Evolutionary conservation across 2,329 filamentous ascomycete genomes (phyloP).

Genomic region (Colletotrichum cereale): DNA sequence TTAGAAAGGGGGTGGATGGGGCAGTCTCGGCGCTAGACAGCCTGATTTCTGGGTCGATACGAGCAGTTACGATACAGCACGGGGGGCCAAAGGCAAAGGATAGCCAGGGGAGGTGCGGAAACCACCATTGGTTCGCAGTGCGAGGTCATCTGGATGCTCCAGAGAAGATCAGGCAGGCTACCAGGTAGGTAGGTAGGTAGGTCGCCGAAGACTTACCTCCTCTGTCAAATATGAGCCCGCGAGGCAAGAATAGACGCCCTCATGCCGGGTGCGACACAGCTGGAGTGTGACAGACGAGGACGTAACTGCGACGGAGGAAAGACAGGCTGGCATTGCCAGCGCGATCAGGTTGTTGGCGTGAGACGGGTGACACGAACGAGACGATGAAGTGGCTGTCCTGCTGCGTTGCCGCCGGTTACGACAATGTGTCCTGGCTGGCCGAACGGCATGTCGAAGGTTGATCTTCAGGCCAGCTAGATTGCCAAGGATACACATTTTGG

Average conservation of each 20-base stretch:
- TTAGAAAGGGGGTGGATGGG: conserved; percentile 13
- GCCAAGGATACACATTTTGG: conserved; percentile 15
- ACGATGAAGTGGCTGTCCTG: conserved; percentile 17
- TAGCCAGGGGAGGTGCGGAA: background rate
- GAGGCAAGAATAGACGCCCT: conserved; percentile 34
- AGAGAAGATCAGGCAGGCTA: conserved; percentile 14
- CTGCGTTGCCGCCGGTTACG: background rate
- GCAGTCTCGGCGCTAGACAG: conserved; percentile 2
- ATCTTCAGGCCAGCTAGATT: conserved; percentile 21
- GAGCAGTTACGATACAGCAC: conserved; percentile 16
- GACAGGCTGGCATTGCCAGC: conserved; percentile 5
- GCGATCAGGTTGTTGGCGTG: conserved; percentile 3
- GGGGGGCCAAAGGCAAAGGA: conserved; percentile 2
- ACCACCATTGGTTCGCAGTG: conserved; percentile 17
- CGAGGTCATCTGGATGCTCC: conserved; percentile 1
- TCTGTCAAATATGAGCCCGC: background rate
- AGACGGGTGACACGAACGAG: conserved; percentile 17
- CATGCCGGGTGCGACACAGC: background rate
- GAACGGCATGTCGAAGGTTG: background rate
- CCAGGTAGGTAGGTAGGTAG: conserved; percentile 13
- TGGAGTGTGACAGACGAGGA: conserved; percentile 31
- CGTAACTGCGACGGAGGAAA: conserved; percentile 11
- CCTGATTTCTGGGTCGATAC: conserved; percentile 21
- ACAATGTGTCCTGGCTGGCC: background rate
- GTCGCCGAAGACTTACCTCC: conserved; percentile 11